phyloP scores from a whole-genome alignment of 768 basidiomycete species.

The Phlebiopsis flavidoalba region DNA sequence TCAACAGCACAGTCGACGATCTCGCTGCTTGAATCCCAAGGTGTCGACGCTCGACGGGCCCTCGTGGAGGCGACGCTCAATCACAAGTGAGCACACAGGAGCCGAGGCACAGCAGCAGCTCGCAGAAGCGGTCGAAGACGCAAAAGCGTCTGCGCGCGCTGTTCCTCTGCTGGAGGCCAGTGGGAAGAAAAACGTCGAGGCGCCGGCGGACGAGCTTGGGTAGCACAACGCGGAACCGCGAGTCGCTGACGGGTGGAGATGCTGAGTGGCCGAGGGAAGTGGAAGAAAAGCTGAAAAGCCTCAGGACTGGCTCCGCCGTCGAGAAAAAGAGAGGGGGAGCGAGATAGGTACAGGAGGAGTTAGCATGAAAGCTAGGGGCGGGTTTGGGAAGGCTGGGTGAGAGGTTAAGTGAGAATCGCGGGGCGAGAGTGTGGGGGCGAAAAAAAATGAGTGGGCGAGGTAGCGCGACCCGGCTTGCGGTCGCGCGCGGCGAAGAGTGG shows the following conservation, averaged over 20 bases:
- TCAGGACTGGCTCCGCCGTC: too few relatives aligned
- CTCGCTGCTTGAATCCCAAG: conserved; percentile 58
- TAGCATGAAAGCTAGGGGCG: conserved; percentile 78
- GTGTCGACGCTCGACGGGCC: conserved; percentile 62
- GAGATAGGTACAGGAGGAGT: conserved; percentile 77
- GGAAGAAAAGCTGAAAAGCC: conserved; percentile 77
- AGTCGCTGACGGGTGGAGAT: conserved; percentile 49
- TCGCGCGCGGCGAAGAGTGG: conserved; percentile 85
- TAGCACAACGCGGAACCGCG: conserved; percentile 39
- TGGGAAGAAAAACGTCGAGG: conserved; percentile 7
- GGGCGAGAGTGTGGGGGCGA: too few relatives aligned
- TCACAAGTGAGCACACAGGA: conserved; percentile 35
- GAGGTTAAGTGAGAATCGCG: too few relatives aligned
- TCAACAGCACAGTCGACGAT: conserved; percentile 73
- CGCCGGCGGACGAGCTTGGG: too few relatives aligned
- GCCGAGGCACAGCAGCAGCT: conserved; percentile 27
- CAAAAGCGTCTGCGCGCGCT: conserved; percentile 24
- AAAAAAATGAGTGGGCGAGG: too few relatives aligned
- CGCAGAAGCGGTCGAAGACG: conserved; percentile 23
- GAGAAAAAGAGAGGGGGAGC: conserved; percentile 78
- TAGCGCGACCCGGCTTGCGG: too few relatives aligned
- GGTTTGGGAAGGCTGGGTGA: too few relatives aligned
- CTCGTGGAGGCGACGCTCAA: conserved; percentile 50
- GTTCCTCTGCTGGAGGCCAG: too few relatives aligned
- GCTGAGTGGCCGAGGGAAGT: conserved; percentile 59